These are phyloP conservation scores for Trichophyton schoenleinii DNA, from an alignment of 2,329 filamentous ascomycete species.

Conservation along the genomic window DNA sequence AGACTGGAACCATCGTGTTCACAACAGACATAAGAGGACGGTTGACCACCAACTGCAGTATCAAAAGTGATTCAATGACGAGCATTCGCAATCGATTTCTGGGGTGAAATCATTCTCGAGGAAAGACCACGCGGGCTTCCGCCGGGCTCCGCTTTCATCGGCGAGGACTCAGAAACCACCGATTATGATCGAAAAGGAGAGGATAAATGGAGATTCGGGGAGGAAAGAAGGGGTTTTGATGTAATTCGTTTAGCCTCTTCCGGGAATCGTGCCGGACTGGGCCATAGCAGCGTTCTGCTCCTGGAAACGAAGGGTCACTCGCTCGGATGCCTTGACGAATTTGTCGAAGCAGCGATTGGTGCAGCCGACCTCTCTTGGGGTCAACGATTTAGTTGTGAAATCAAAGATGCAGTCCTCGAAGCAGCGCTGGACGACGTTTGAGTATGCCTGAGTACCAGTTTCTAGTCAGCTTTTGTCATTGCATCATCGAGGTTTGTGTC, in stretches of 20 bases:
- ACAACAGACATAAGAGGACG: background rate
- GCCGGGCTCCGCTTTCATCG: background rate
- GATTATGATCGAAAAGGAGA: background rate
- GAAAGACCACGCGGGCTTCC: no score
- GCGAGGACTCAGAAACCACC: background rate
- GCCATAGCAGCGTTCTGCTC: constrained; percentile 59
- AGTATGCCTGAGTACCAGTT: constrained; percentile 46
- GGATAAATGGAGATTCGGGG: background rate
- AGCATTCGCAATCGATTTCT: no score
- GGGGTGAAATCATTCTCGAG: no score
- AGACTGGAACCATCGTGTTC: background rate
- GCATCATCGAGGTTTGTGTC: background rate
- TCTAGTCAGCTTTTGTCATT: background rate
- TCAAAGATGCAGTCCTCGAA: constrained; percentile 96
- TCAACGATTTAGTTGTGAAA: constrained; percentile 94
- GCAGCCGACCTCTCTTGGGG: constrained; percentile 77
- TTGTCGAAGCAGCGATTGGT: constrained; percentile 93
- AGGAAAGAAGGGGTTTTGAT: background rate
- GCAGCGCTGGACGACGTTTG: constrained; percentile 51
- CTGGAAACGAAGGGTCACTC: constrained; percentile 82
- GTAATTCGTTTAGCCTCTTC: constrained; percentile 13
- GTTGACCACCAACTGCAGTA: background rate
- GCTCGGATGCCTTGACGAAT: constrained; percentile 81
- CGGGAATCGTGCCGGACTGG: constrained; percentile 43
- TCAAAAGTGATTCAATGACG: background rate